Evolutionary conservation across 164 flowering plant genomes (phyloP), one percentile per base, ranked within the genome.

Genomic region (Sedum album): DNA sequence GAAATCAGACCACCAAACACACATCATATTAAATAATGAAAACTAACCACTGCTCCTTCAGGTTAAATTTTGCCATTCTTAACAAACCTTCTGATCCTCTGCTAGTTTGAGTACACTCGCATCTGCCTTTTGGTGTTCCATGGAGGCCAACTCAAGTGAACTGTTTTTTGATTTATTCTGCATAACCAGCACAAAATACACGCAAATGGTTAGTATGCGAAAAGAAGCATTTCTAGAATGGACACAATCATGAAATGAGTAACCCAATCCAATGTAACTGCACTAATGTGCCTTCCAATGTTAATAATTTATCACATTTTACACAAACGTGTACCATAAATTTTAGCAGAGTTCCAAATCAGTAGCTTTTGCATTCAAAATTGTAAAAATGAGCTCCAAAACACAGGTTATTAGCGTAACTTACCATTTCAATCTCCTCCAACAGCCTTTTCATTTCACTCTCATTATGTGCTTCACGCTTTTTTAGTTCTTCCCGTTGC

Each of bases 401-500:
- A 35, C n/a, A 4, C 8, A 6, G 28, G 60, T 53, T 36, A 65
- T 13, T 41, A 38, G 17, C 42, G 15, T 17, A 41, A 30, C 30
- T 51, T 69, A 86, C 92, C 86, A 80, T 64, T 70, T 83, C 86
- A 67, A 82, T 79, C 28, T 87, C 92, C 30, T 85, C 90, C 4
- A 68, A 36, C 5, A 87, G 79, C 73, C 73, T 78, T 68, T 74
- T 81, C 31, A 79, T 80, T 65, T 87, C 92, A 71, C 25, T 80
- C 73, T 87, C 92, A 78, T 83, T 87, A 10, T 73, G 74, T 6
- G 84, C 82, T 72, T 85, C 90, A 57, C 88, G 92, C 65, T 81
- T 75, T 69, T 80, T 82, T 75, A 87, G 65, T 68, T 84, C 85
- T 60, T 67, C 61, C 28, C 75, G 78, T 23, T 84, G 84, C 68